Conservation (phyloP, 2,329 filamentous ascomycete species). For the Cladosporium sp. region DNA sequence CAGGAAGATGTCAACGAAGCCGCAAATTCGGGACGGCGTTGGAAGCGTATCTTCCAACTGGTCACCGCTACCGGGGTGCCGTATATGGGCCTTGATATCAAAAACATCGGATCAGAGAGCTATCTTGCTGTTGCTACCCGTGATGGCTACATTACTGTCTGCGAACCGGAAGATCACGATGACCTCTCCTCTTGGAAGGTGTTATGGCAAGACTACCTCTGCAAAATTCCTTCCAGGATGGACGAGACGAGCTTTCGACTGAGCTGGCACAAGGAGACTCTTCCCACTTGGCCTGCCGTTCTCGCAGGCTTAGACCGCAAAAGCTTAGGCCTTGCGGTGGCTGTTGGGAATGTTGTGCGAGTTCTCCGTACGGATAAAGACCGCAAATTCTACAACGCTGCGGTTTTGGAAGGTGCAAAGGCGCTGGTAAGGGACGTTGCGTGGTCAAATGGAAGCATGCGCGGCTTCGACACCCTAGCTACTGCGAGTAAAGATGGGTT, state of each 20-base stretch:
- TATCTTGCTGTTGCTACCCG: conserved; percentile 80
- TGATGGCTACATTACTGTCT: conserved; percentile 73
- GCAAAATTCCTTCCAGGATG: conserved; percentile 64
- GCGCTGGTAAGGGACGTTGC: conserved; percentile 75
- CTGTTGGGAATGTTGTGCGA: conserved; percentile 75
- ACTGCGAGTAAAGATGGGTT: conserved; percentile 90
- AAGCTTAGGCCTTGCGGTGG: conserved; percentile 75
- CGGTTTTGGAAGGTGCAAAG: conserved; percentile 67
- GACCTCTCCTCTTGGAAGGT: conserved; percentile 70
- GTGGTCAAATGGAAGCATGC: conserved; percentile 87
- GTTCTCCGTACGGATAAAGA: conserved; percentile 73
- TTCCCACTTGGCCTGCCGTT: conserved; percentile 72
- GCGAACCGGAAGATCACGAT: conserved; percentile 81
- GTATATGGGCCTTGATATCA: conserved; percentile 77
- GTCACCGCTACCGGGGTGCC: conserved; percentile 63
- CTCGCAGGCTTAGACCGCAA: conserved; percentile 76
- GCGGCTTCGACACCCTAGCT: conserved; percentile 84
- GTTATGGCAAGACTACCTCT: conserved; percentile 72
- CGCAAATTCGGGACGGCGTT: conserved; percentile 69
- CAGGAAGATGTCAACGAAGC: conserved; percentile 80
- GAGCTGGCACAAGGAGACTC: conserved; percentile 80
- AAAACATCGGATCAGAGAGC: conserved; percentile 76
- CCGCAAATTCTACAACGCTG: conserved; percentile 80
- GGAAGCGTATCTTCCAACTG: conserved; percentile 63
- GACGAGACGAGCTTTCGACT: conserved; percentile 86